Base-by-base conservation (phyloP, 108 stramenopile genomes). In the Fistulifera solaris region DNA sequence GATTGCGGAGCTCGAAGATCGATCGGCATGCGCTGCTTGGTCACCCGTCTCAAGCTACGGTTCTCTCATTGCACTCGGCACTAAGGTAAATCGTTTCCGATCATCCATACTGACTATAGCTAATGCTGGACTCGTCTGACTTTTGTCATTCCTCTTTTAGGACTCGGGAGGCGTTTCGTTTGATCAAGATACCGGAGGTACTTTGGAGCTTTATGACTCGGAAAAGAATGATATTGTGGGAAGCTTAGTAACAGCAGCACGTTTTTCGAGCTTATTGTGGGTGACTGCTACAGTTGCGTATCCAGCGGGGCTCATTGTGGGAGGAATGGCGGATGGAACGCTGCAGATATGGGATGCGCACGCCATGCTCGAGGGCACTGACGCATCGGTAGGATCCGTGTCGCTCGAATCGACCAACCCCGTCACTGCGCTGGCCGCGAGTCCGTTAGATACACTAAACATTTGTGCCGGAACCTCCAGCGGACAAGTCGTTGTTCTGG, bases 251-350 rank as follows among this genome's bases (percentile, higher is more conserved):
- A 94, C 87, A 12, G n/a, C 77, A 21, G 66, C 58, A 19, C 79
- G 84, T 6, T 92, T 94, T 54, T 63, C 80, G 1, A 61, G 54
- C 26, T 16, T 89, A 11, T 70, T 68, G 15, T 89, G 89, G 89
- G 28, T 62, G 1, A 25, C 51, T 17, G 62, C 56, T 19, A 24
- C 23, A 14, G 61, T 39, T 0, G 59, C 59, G 25, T 83, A 71
- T 52, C 62, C 72, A 11, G 56, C 72, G 51, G 95, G 95, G 19
- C 59, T 97, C 40, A 39, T 98, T 10, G 96, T 96, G 24, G 96
- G 95, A 17, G 98, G 98, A 40, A 95, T 98, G 96, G 63, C 73
- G 51, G 93, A 98, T 75, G 98, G 98, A 1, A 75, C 80, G 15
- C 79, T 98, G 43, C 68, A 87, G 49, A 57, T 97, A 27, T 98